Evolutionary conservation across 164 flowering plant species (phyloP), one percentile per base, ranked within the genome.

Genomic region (Vitis rupestris): DNA sequence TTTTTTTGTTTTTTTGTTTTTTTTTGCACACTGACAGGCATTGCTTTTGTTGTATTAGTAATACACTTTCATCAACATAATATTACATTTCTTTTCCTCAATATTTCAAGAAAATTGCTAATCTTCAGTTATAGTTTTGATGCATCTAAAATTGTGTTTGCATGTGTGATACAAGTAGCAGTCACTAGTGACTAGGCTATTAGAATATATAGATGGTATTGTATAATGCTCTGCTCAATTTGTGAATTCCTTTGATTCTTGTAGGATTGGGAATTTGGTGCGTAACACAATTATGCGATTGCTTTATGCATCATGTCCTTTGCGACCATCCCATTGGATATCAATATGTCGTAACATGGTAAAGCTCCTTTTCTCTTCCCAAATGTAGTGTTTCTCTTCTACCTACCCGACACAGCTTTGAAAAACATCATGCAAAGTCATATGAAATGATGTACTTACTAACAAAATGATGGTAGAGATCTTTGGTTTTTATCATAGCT

Each of bases 231-330:
- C 10, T 68, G 64, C 12, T 49, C 27, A 19, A 49, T 9, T 23
- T 37, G 8, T 62, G 19, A 23, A 48, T 62, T 71, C 13, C 53
- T 55, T 62, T 13, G 50, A 1, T 51, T 70, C 29, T 80, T 84
- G 75, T 70, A 95, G 99, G 84, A 95, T 93, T 74, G 96, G 85
- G 16, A 86, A 82, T 72, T 74, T 93, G 85, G 89, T 89, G 48
- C 87, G 90, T 30, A 55, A 83, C 31, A 92, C 97, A 53, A 86
- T 93, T 62, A 88, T 76, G 78, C 82, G 98, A 49, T 74, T 91
- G 82, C 93, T 93, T 53, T 84, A 89, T 84, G 85, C 88, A 62
- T 90, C 97, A 10, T 89, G 97, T 65, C 92, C 99, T 68, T 86
- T 84, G 49, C 78, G 86, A 47, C 94, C 99, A 37, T 88, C 92